Conservation (phyloP, 805 yeast genomes). For the Scheffersomyces amazonensis region DNA sequence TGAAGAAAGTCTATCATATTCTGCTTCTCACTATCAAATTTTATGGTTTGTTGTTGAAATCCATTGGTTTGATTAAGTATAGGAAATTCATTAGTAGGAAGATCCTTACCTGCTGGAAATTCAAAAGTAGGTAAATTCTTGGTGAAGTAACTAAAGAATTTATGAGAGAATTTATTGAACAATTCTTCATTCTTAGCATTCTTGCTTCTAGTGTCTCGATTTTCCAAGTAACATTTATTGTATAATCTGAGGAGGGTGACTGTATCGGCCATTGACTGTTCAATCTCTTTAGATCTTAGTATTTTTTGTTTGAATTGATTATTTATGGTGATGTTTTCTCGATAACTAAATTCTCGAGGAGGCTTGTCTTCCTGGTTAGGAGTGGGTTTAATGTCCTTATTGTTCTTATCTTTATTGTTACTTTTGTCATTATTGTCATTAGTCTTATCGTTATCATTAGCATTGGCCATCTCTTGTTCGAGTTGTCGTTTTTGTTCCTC, state of each 20-base stretch:
- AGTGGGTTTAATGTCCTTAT: too few relatives aligned
- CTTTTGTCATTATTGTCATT: too few relatives aligned
- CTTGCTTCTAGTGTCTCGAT: background rate
- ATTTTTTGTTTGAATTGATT: constrained; percentile 13
- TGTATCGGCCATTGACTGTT: constrained; percentile 29
- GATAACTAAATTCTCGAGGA: too few relatives aligned
- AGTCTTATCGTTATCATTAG: too few relatives aligned
- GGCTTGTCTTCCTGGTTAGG: too few relatives aligned
- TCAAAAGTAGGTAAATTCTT: constrained; percentile 19
- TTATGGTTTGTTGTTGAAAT: constrained; percentile 7
- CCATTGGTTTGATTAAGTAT: background rate
- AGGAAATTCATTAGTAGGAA: constrained; percentile 4
- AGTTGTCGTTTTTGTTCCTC: too few relatives aligned
- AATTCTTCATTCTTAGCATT: too few relatives aligned
- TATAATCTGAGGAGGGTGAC: constrained; percentile 24
- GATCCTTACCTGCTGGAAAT: background rate
- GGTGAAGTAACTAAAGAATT: constrained; percentile 27
- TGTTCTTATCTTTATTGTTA: too few relatives aligned
- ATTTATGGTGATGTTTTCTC: constrained; percentile 16
- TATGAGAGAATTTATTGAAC: constrained; percentile 14
- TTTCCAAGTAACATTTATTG: constrained; percentile 26
- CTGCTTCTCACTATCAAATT: constrained; percentile 9
- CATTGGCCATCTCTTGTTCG: too few relatives aligned
- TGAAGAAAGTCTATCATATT: constrained; percentile 40
- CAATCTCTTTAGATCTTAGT: constrained; percentile 13